Conservation (phyloP, 352 stramenopile species). For the Globisporangium barbulae region DNA sequence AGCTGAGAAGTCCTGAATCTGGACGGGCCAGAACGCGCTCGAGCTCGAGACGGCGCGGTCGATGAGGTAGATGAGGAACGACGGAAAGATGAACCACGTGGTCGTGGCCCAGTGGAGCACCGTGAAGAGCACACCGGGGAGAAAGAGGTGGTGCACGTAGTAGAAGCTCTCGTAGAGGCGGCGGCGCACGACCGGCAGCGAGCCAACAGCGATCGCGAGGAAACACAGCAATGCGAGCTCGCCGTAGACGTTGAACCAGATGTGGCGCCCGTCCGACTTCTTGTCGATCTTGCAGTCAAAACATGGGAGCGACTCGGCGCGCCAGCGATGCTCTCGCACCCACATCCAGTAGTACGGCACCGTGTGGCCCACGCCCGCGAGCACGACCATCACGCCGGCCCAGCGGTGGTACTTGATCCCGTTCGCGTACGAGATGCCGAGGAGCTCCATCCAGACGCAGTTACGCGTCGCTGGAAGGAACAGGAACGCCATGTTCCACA, state of each 20-base stretch:
- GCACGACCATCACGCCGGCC: conserved; percentile 24
- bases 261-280: conserved; percentile 10
- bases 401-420: conserved; percentile 42
- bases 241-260: conserved; percentile 44
- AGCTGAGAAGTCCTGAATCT: conserved; percentile 23
- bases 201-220: conserved; percentile 27
- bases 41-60: conserved; percentile 26
- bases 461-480: conserved; percentile 33
- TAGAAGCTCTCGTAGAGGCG: conserved; percentile 45
- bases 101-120: conserved; percentile 35
- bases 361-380: conserved; percentile 22
- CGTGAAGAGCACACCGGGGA: conserved; percentile 28
- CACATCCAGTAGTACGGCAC: conserved; percentile 27
- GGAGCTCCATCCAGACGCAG: conserved; percentile 34
- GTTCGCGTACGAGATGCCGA: conserved; percentile 34
- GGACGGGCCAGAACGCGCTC: conserved; percentile 26
- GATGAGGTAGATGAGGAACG: conserved; percentile 36
- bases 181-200: conserved; percentile 37
- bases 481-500: conserved; percentile 42
- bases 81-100: conserved; percentile 36
- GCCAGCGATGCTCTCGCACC: conserved; percentile 21
- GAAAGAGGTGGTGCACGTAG: conserved; percentile 40
- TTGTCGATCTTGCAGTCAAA: conserved; percentile 30
- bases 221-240: conserved; percentile 34
- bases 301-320: conserved; percentile 30